These are phyloP conservation scores for Penicillium roqueforti DNA, from an alignment of 495 filamentous ascomycete species.

Conservation along the genomic window DNA sequence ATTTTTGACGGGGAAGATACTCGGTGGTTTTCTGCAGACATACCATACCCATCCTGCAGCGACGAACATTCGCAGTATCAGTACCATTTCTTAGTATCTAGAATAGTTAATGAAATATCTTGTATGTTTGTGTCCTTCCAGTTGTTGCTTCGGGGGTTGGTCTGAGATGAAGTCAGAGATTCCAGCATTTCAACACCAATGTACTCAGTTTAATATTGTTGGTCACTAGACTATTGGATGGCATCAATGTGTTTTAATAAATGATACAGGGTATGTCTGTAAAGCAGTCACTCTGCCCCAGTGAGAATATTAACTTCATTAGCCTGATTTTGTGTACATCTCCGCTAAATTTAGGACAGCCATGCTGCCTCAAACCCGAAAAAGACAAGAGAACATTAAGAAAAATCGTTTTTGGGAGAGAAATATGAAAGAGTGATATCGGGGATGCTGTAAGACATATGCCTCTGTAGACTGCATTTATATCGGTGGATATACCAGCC, in stretches of 20 bases:
- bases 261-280: too few relatives aligned
- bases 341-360: background rate
- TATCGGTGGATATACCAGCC: constrained; percentile 39
- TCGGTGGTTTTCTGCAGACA: background rate
- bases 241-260: background rate
- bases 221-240: background rate
- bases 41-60: background rate
- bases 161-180: background rate
- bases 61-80: background rate
- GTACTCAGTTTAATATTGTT: background rate
- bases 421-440: background rate
- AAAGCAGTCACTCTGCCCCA: background rate
- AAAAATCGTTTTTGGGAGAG: background rate
- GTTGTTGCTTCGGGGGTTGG: background rate
- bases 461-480: background rate
- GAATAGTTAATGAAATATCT: constrained; percentile 9
- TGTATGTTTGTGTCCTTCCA: background rate
- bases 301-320: background rate
- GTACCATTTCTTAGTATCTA: background rate
- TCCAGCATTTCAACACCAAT: background rate
- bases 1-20: constrained; percentile 15
- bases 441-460: background rate
- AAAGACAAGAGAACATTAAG: background rate
- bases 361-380: background rate
- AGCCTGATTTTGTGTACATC: background rate